These are phyloP conservation scores for Priceomyces haplophilus DNA, from an alignment of 805 yeast species.

Conservation along the genomic window DNA sequence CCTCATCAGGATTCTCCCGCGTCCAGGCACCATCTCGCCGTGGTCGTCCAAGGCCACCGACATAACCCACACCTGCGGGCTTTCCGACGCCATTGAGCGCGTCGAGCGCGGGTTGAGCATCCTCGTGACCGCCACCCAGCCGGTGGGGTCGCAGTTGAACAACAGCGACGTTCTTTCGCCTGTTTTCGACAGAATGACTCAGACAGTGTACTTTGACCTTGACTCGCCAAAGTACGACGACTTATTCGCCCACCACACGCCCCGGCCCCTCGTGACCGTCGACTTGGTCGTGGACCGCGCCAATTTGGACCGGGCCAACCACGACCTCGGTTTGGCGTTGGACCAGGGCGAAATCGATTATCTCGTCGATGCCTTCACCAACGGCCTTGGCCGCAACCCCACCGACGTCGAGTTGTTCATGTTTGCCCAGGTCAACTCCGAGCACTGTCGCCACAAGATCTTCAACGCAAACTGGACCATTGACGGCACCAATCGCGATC, in stretches of 20 bases:
- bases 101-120: conserved; percentile 89
- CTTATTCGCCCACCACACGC: conserved; percentile 71
- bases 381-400: conserved; percentile 78
- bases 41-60: conserved; percentile 99
- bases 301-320: conserved; percentile 73
- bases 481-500: conserved; percentile 71
- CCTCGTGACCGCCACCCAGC: conserved; percentile 65
- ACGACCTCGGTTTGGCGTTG: conserved; percentile 85
- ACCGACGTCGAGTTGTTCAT: conserved; percentile 97
- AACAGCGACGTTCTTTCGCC: conserved; percentile 57
- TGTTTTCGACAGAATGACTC: conserved; percentile 94
- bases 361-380: conserved; percentile 75
- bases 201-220: conserved; percentile 53
- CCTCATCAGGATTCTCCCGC: conserved; percentile 77
- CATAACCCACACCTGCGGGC: conserved; percentile 84
- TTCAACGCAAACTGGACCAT: conserved; percentile 98
- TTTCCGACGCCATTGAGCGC: conserved; percentile 66
- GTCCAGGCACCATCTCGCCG: conserved; percentile 96
- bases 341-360: conserved; percentile 92
- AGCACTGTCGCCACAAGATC: conserved; percentile 98
- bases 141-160: conserved; percentile 55
- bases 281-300: conserved; percentile 57
- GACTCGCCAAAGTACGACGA: conserved; percentile 65
- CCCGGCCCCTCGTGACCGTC: conserved; percentile 78
- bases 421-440: conserved; percentile 99